phyloP scores from a whole-genome alignment of 2,329 filamentous ascomycete species.

The Ramichloridium luteum region DNA sequence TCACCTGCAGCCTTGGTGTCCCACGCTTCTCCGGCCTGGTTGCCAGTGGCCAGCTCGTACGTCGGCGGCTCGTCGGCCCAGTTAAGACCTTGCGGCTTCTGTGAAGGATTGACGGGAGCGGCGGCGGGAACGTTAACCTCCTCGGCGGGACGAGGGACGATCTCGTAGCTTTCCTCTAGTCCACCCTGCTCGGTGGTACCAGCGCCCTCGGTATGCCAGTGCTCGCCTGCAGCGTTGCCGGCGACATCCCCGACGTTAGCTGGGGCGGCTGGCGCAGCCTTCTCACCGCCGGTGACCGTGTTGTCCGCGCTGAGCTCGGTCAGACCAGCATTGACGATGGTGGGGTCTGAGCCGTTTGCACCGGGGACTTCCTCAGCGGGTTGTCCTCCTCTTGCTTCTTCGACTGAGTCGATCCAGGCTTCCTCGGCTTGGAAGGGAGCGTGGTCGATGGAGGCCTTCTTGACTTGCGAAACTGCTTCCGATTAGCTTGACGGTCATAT shows the following conservation, averaged over 20 bases:
- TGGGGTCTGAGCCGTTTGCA: constrained; percentile 47
- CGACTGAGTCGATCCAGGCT: constrained; percentile 37
- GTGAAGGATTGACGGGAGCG: constrained; percentile 42
- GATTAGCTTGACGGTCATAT: too few relatives aligned
- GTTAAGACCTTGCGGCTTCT: constrained; percentile 42
- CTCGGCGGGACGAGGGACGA: constrained; percentile 57
- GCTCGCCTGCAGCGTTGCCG: constrained; percentile 46
- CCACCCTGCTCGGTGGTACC: constrained; percentile 37
- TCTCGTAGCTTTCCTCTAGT: constrained; percentile 58
- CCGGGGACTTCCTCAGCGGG: constrained; percentile 4
- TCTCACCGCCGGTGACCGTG: constrained; percentile 23
- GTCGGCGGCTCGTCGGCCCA: constrained; percentile 61
- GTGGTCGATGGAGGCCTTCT: constrained; percentile 32
- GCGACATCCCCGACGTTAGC: constrained; percentile 29
- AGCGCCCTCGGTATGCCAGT: constrained; percentile 49
- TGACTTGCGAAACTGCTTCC: constrained; percentile 25
- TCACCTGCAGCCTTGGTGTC: constrained; percentile 31
- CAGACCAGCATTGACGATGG: constrained; percentile 52
- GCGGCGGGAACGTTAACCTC: constrained; percentile 58
- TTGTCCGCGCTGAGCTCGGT: constrained; percentile 50
- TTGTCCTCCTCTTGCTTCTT: constrained; percentile 29
- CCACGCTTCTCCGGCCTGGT: constrained; percentile 22
- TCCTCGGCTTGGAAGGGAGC: constrained; percentile 44
- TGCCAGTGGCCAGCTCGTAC: constrained; percentile 17
- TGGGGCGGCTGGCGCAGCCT: constrained; percentile 21